Percentiles rank a stretch among this genome's conserved stretches.
Evolutionary conservation across 495 filamentous ascomycete genomes (phyloP).

Genomic region (Wilcoxina mikolae): DNA sequence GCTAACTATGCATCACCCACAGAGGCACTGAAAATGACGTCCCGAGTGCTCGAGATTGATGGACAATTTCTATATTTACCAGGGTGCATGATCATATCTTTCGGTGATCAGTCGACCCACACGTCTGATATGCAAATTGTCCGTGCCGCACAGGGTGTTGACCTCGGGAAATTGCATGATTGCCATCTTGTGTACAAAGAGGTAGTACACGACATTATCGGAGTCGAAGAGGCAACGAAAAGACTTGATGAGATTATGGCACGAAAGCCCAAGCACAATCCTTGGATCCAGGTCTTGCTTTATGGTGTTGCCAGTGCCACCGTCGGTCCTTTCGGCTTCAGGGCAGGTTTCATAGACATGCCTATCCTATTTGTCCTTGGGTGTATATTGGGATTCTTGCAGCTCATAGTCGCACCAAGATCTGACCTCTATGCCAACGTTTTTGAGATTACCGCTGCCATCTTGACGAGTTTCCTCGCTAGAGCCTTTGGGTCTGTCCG

Average conservation of each 20-base stretch:
- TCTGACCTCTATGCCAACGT: constrained; percentile 77
- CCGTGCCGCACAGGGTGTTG: constrained; percentile 56
- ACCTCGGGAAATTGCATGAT: constrained; percentile 71
- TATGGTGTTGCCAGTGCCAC: constrained; percentile 75
- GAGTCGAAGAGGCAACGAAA: constrained; percentile 66
- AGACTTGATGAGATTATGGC: constrained; percentile 52
- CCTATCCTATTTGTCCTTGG: constrained; percentile 79
- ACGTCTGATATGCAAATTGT: constrained; percentile 90
- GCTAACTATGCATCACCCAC: neutral
- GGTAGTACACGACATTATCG: constrained; percentile 75
- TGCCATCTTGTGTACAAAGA: constrained; percentile 85
- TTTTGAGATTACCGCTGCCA: constrained; percentile 77
- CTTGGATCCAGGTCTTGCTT: constrained; percentile 61
- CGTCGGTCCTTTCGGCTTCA: constrained; percentile 81
- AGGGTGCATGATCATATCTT: constrained; percentile 89
- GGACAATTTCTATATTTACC: constrained; percentile 87
- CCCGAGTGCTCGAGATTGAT: constrained; percentile 76
- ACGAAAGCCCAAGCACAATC: constrained; percentile 46
- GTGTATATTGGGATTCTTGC: constrained; percentile 63
- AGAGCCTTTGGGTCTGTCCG: constrained; percentile 74
- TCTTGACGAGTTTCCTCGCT: constrained; percentile 78
- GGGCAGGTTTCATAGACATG: constrained; percentile 72
- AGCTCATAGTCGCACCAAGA: constrained; percentile 62
- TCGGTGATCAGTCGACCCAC: constrained; percentile 77
- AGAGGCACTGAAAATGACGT: constrained; percentile 82